Evolutionary conservation across 2,329 filamentous ascomycete species (phyloP), one percentile per base, ranked within the genome.

Genomic region (Diaporthe ilicicola): DNA sequence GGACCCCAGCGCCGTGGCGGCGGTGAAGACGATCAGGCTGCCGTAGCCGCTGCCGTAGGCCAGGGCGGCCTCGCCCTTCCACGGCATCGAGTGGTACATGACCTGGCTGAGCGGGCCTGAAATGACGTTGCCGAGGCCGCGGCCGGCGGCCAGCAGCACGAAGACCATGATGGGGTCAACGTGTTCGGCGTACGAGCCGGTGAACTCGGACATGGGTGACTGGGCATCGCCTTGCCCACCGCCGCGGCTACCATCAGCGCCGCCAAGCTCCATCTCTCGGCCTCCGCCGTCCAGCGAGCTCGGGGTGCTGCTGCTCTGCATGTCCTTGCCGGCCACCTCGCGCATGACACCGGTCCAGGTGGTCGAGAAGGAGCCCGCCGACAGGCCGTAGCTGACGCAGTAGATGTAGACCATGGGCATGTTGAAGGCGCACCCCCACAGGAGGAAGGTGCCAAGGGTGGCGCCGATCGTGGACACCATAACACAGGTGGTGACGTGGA

Each of bases 361-460:
- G 0, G 88, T 87, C 2, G 87, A 88, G 76, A 90, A 93, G 0
- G 88, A 87, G 0, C 90, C 89, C 0, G 90, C 90, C 68, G 92
- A 92, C 74, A 92, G 83, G 0, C 91, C 91, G 75, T 90, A 93
- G 5, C 86, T 81, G 22, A 91, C 79, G 42, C 89, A 88, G 77
- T 91, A 93, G 9, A 88, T 74, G 29, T 90, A 87, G 39, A 92
- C 77, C 4, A 90, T 79, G 0, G 84, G 83, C 29, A 90, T 79
- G 10, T 81, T 85, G 0, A 83, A 84, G 24, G 88, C 85, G 32
- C 87, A 79, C 0, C 90, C 91, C 91, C 91, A 93, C 27, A 92
- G 79, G 13, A 91, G 77, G 27, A 92, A 85, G 0, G 86, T 87
- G 0, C 88, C 86, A 6, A 89, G 67, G 0, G 87, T 84, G 0